Conservation (phyloP, 371 early-diverging fungal genomes). For the Lichtheimia ornata region DNA sequence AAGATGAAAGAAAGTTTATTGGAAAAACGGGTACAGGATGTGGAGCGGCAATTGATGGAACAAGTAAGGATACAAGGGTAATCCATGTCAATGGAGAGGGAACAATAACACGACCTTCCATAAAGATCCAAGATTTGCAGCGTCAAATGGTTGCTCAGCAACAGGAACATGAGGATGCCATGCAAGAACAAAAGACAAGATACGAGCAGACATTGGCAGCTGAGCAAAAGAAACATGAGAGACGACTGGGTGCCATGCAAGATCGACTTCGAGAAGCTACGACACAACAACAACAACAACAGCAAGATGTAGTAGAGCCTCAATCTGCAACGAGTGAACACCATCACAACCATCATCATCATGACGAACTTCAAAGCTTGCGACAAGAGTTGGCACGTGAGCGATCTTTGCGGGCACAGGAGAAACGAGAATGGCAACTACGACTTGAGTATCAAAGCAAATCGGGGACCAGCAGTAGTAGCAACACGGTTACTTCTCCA, state of each 20-base stretch:
- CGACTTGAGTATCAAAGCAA: conserved; percentile 13
- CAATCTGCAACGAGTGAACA: not conserved
- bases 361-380: not conserved
- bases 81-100: not conserved
- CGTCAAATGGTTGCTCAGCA: conserved; percentile 16
- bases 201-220: conserved; percentile 16
- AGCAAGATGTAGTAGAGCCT: not conserved
- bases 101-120: not conserved
- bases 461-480: conserved; percentile 9
- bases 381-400: conserved; percentile 4
- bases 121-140: conserved; percentile 20
- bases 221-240: conserved; percentile 26
- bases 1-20: conserved; percentile 28
- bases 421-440: conserved; percentile 8
- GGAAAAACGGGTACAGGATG: conserved; percentile 28
- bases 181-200: conserved; percentile 14
- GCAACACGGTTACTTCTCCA: not conserved
- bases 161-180: conserved; percentile 14
- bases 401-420: not conserved
- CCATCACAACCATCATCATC: too few relatives aligned
- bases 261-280: conserved; percentile 20
- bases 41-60: conserved; percentile 17
- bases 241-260: conserved; percentile 23
- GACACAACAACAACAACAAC: conserved; percentile 11
- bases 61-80: conserved; percentile 14